Evolutionary conservation across 768 basidiomycete genomes (phyloP).

Genomic region (Arthromyces matolae): DNA sequence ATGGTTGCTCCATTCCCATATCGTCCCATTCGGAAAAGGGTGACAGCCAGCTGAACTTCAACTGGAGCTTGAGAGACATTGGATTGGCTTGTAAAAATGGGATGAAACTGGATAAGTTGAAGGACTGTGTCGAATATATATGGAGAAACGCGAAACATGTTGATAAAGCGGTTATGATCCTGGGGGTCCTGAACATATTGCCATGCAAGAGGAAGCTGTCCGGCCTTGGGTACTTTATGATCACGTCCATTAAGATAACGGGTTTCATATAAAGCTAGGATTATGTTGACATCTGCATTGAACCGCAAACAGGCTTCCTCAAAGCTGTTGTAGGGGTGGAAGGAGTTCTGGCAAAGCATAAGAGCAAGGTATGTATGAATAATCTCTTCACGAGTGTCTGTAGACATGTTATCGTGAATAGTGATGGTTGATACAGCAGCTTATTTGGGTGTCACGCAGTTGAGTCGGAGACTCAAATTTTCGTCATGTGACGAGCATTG

Average conservation of each 20-base stretch:
- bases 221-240: slow-evolving; percentile 3
- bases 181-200: slow-evolving; percentile 10
- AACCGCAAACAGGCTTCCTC: slow-evolving; percentile 13
- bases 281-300: slow-evolving; percentile 7
- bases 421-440: background rate
- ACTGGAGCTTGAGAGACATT: slow-evolving; percentile 14
- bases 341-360: slow-evolving; percentile 3
- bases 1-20: slow-evolving; percentile 15
- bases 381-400: slow-evolving; percentile 1
- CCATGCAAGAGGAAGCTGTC: slow-evolving; percentile 19
- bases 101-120: slow-evolving; percentile 11
- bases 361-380: slow-evolving; percentile 11
- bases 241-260: slow-evolving; percentile 15
- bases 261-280: slow-evolving; percentile 10
- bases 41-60: slow-evolving; percentile 15
- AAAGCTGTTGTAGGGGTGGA: slow-evolving; percentile 7
- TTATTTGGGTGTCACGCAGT: background rate
- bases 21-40: slow-evolving; percentile 13
- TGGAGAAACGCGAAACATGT: slow-evolving; percentile 17
- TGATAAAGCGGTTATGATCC: slow-evolving; percentile 12
- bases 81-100: slow-evolving; percentile 9
- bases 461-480: background rate
- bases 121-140: slow-evolving; percentile 13
- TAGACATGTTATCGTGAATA: slow-evolving; percentile 1
- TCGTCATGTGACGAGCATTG: background rate